Conservation (phyloP, 805 yeast species). For the Nakazawaea sp. region DNA sequence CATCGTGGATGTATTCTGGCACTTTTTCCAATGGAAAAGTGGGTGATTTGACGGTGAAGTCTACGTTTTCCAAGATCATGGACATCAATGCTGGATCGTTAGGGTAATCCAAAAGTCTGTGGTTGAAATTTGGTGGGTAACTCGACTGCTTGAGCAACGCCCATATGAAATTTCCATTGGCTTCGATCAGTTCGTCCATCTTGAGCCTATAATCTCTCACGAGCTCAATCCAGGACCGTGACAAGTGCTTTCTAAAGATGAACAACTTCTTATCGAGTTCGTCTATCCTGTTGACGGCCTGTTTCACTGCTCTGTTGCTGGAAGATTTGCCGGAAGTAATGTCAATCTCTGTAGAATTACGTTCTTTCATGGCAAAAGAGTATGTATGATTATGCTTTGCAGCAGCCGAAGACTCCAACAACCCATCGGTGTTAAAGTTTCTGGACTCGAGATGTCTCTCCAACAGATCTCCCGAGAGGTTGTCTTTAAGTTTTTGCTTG, state of each 20-base stretch:
- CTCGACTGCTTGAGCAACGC: slow-evolving; percentile 26
- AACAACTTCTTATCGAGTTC: slow-evolving; percentile 14
- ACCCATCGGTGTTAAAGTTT: slow-evolving; percentile 6
- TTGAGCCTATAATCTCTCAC: slow-evolving; percentile 40
- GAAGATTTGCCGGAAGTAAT: too few species aligned
- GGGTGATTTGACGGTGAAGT: slow-evolving; percentile 43
- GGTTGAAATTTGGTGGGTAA: slow-evolving; percentile 34
- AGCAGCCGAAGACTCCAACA: slow-evolving; percentile 4
- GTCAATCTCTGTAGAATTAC: too few species aligned
- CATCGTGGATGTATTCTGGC: slow-evolving; percentile 54
- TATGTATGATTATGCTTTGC: slow-evolving; percentile 1
- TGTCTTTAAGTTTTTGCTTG: neutral
- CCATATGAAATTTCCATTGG: slow-evolving; percentile 34
- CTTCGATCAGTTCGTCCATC: slow-evolving; percentile 30
- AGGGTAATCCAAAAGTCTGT: slow-evolving; percentile 38
- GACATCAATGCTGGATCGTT: slow-evolving; percentile 47
- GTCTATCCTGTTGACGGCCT: neutral
- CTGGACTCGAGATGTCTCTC: slow-evolving; percentile 2
- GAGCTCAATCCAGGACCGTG: slow-evolving; percentile 61
- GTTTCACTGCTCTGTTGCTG: neutral
- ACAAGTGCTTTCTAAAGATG: slow-evolving; percentile 23
- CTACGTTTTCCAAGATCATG: slow-evolving; percentile 41
- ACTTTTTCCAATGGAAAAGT: slow-evolving; percentile 41
- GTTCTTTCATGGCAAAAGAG: too few species aligned
- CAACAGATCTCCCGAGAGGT: neutral